Evolutionary conservation across 768 basidiomycete genomes (phyloP).

Genomic region (Suillus fuscotomentosus): DNA sequence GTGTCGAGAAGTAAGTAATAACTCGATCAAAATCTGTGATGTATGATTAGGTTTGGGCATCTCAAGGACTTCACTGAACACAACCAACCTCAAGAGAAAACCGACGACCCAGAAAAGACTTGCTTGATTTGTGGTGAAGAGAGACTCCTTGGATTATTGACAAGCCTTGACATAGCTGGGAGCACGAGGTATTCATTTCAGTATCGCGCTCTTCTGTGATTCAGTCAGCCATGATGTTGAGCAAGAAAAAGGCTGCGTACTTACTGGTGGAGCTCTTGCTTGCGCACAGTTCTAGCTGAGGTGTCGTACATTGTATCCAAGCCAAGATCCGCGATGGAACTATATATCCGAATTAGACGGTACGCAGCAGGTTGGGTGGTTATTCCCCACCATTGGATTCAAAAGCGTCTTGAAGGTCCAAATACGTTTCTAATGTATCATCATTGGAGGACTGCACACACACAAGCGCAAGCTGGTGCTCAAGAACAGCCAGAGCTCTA

Average conservation of each 20-base stretch:
- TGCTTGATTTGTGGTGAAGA: slow-evolving; percentile 67
- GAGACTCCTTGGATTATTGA: slow-evolving; percentile 76
- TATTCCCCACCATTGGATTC: slow-evolving; percentile 72
- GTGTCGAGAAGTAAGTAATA: slow-evolving; percentile 71
- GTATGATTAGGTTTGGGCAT: slow-evolving; percentile 9
- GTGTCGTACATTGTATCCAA: slow-evolving; percentile 56
- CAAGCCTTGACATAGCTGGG: slow-evolving; percentile 57
- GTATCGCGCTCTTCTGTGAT: slow-evolving; percentile 39
- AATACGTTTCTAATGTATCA: slow-evolving; percentile 51
- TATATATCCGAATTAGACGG: slow-evolving; percentile 28
- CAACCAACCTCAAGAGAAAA: slow-evolving; percentile 63
- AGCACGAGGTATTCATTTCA: slow-evolving; percentile 48
- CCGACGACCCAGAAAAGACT: slow-evolving; percentile 65
- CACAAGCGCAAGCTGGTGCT: slow-evolving; percentile 52
- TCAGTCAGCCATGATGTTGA: slow-evolving; percentile 5
- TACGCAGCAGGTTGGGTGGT: neutral
- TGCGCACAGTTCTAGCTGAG: slow-evolving; percentile 48
- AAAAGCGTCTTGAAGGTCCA: slow-evolving; percentile 73
- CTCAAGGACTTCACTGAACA: neutral
- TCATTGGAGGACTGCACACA: slow-evolving; percentile 42
- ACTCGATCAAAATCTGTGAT: slow-evolving; percentile 63
- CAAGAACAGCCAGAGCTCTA: slow-evolving; percentile 55
- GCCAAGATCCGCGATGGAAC: slow-evolving; percentile 66
- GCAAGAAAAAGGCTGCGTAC: slow-evolving; percentile 20
- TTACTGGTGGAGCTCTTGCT: slow-evolving; percentile 44